Conservation (phyloP, 2,329 filamentous ascomycete genomes). For the Amesomyces nigricolor region DNA sequence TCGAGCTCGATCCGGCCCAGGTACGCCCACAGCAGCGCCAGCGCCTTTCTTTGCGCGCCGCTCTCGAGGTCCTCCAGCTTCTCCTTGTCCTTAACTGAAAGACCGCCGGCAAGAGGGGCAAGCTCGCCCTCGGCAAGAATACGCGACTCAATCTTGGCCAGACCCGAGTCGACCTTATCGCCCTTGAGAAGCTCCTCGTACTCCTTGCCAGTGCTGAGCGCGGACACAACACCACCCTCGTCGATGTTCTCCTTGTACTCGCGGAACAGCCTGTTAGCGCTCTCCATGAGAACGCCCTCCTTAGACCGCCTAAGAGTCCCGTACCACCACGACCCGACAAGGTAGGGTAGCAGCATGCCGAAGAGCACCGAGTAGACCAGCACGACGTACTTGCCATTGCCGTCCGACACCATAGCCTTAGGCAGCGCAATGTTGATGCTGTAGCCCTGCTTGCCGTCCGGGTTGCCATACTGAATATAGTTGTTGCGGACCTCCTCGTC, state of each 20-base stretch:
- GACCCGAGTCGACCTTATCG: slow-evolving; percentile 70
- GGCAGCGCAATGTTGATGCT: slow-evolving; percentile 96
- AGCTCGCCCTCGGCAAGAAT: slow-evolving; percentile 59
- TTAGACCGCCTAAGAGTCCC: slow-evolving; percentile 89
- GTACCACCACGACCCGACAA: slow-evolving; percentile 98
- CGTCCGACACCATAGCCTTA: slow-evolving; percentile 85
- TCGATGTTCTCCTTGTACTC: slow-evolving; percentile 84
- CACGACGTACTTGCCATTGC: slow-evolving; percentile 92
- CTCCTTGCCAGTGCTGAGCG: slow-evolving; percentile 81
- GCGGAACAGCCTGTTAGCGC: slow-evolving; percentile 88
- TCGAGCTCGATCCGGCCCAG: slow-evolving; percentile 81
- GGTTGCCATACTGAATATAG: slow-evolving; percentile 91
- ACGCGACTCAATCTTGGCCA: slow-evolving; percentile 78
- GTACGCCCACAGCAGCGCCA: slow-evolving; percentile 92
- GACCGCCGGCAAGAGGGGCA: slow-evolving; percentile 47
- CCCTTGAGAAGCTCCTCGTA: slow-evolving; percentile 72
- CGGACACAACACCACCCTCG: slow-evolving; percentile 71
- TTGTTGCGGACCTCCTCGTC: slow-evolving; percentile 97
- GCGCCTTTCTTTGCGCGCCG: slow-evolving; percentile 72
- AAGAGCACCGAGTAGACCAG: slow-evolving; percentile 83
- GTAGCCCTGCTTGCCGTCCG: slow-evolving; percentile 96
- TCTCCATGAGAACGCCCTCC: slow-evolving; percentile 88
- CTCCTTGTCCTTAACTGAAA: slow-evolving; percentile 68
- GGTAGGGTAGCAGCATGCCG: slow-evolving; percentile 83
- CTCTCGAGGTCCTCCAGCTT: slow-evolving; percentile 76